Base-by-base conservation (phyloP, 1,284 basidiomycete genomes). In the Cutaneotrichosporon curvatum region DNA sequence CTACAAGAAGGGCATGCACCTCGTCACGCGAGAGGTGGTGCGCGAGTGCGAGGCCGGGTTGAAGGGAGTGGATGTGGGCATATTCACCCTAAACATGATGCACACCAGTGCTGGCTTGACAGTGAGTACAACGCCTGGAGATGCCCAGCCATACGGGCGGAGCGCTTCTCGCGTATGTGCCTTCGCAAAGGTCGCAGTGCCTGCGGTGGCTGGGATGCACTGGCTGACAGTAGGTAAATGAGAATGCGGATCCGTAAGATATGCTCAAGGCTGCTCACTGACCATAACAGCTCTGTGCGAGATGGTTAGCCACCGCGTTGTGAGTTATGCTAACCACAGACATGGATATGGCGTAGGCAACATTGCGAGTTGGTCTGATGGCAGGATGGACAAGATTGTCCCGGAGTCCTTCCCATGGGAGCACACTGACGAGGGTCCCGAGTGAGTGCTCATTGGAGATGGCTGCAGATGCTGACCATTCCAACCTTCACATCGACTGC, bases 21-120 rank as follows among this genome's bases (percentile, higher is more conserved):
- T 95, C n/a, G 78, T 96, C 36, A 92, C 89, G 7, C 76, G 83
- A 38, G 84, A 89, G 60, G 77, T 96, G 14, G 59, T 83, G 36
- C 61, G 68, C 6, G 80, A 89, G 41, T 83, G 92, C 55, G 73
- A 78, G 49, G 78, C 83, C 37, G 90, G 89, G 0, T 69, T 96
- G 40, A 74, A 79, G 53, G 78, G 76, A 37, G 79, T 86, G 18
- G 75, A 85, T 73, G 84, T 82, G 20, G 65, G 74, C 28, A 64
- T 73, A 18, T 65, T 75, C 43, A 73, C 68, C 35, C 60, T 75
- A 28, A 72, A 71, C 61, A 90, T 88, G 61, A 81, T 92, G 68
- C 90, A 95, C 68, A 95, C 90, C 2, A 88, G 85, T 38, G 87
- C 87, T 21, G 89, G 85, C 1, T 72, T 95, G 59, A 90, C 85